phyloP scores from a whole-genome alignment of 2,329 filamentous ascomycete genomes.

The Aspergillus hortae region DNA sequence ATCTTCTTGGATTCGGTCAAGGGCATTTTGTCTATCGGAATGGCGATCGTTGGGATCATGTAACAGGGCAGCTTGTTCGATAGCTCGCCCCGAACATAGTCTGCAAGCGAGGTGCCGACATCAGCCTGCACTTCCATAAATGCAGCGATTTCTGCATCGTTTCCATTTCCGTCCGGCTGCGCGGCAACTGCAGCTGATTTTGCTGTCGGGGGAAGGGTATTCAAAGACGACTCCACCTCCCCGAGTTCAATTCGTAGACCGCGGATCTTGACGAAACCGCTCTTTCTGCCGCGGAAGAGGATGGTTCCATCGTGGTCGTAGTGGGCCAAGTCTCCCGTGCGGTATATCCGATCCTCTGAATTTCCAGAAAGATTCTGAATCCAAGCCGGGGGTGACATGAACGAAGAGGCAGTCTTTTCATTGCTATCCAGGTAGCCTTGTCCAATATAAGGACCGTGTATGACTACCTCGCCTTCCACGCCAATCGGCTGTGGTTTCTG shows the following conservation, averaged over 20 bases:
- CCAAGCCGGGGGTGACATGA: neutral
- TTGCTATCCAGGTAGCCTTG: neutral
- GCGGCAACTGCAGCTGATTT: neutral
- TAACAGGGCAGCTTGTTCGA: neutral
- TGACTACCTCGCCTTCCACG: neutral
- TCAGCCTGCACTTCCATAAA: neutral
- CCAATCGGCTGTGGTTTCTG: neutral
- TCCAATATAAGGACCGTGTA: neutral
- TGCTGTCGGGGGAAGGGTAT: neutral
- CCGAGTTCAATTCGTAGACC: neutral
- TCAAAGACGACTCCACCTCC: neutral
- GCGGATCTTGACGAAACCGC: neutral
- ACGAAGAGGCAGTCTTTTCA: neutral
- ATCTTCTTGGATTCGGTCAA: neutral
- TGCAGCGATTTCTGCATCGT: neutral
- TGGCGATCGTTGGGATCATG: neutral
- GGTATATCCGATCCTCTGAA: neutral
- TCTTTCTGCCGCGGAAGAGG: neutral
- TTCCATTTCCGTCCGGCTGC: neutral
- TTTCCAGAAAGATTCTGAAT: neutral
- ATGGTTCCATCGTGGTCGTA: neutral
- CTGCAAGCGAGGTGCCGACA: too few relatives aligned
- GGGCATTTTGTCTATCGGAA: neutral
- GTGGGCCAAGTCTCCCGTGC: neutral
- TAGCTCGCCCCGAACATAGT: neutral